Evolutionary conservation across 2,329 filamentous ascomycete genomes (phyloP), one percentile per base, ranked within the genome.

Genomic region (Penicillium sclerotigenum): DNA sequence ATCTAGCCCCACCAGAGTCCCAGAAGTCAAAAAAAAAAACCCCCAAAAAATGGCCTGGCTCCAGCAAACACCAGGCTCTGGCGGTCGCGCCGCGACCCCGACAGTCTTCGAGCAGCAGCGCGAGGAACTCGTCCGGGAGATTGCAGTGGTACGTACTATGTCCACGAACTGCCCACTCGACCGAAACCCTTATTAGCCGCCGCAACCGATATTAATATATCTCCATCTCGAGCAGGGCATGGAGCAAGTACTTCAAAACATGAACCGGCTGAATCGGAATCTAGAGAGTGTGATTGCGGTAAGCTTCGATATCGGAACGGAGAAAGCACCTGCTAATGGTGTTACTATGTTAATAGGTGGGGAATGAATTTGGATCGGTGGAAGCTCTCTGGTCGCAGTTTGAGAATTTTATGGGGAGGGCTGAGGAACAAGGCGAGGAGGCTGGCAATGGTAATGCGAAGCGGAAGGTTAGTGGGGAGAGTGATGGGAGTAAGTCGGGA

Each of bases 321-420:
- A 9, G 5, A 29, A 24, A n/a, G 13, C 9, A 46, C 33, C 28
- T 45, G 45, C 47, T 61, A 41, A 58, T 26, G 3, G 10, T 18
- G n/a, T 26, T 1, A 16, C 36, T 52, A 90, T 18, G n/a, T 26
- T 1, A 16, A 36, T 52, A 90, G 87, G 87, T 99, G 50, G 94
- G 94, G 36, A 96, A 96, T 75, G 94, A 99, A 70, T 97, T 99
- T 76, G 87, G 89, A n/a, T 92, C 91, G 4, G 94, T 99, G 41
- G 94, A 99, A 74, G 91, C 91, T 29, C 82, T 99, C 16, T 99
- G 94, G 94, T 95, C 90, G 37, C 91, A 96, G 68, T 97, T 99
- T 70, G 94, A 99, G 77, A 89, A 87, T 64, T 92, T 97, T 65
- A 97, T 97, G 92, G 90, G 85, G 9, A 90, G 88, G 68, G 83